Base-by-base conservation (phyloP, 192 early-diverging fungal species). In the Endogone sp. region DNA sequence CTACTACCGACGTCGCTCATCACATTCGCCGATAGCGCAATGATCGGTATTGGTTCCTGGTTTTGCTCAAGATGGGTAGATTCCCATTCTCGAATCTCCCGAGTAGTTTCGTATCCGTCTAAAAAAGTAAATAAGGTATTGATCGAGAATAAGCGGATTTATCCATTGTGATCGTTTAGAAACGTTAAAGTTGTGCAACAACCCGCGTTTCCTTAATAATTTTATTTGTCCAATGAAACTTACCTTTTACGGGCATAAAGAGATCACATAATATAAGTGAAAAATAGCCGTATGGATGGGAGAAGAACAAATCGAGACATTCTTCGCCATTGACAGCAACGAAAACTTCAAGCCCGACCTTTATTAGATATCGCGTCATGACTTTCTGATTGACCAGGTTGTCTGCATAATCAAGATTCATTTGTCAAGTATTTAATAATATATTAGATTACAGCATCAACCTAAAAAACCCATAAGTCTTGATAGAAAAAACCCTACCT, bases 351-450 rank as follows among this genome's bases (percentile, higher is more conserved):
- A 83, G 60, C 8, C 84, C 84, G 10, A 86, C 81, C 30, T 78
- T 70, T 28, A 66, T 64, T 11, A 86, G 78, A 30, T 84, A 86
- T 23, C 74, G 57, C 23, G 66, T 69, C 65, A 86, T 72, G 26
- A 86, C 84, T 68, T 84, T 86, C 65, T 86, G 84, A 66, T 86
- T 86, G 55, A 83, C 82, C 62, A 79, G 65, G 60, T 86, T 82
- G 65, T 86, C 84, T 79, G 66, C n/a, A 21, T 37, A 58, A 65
- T 58, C 29, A 66, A 65, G 49, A n/a, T 56, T 11, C 11, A 11
- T 56, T 13, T 56, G 24, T 26, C 24, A 60, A 23, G 24, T 60
- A n/a, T n/a, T n/a, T n/a, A n/a, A n/a, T n/a, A n/a, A n/a, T n/a
- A n/a, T n/a, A n/a, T n/a, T n/a, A n/a, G n/a, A n/a, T 49, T 16